Conservation (phyloP, 495 filamentous ascomycete genomes). For the Amniculicola lignicola region DNA sequence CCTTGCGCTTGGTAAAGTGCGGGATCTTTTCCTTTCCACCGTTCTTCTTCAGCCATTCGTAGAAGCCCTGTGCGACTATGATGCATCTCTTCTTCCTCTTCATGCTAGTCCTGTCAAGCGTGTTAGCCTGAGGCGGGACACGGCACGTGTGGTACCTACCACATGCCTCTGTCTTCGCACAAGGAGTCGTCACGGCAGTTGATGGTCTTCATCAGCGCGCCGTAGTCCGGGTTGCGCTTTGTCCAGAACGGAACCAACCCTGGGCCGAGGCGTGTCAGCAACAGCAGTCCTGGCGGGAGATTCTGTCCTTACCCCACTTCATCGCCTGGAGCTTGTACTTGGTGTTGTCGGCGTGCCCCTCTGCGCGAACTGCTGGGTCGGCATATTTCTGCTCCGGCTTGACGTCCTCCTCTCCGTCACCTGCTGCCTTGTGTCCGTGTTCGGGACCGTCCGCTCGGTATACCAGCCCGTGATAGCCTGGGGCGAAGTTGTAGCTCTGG, state of each 20-base stretch:
- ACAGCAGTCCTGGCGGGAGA: background rate
- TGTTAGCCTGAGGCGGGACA: no score
- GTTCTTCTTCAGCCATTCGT: constrained; percentile 88
- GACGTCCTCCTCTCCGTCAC: constrained; percentile 38
- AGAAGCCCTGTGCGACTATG: constrained; percentile 86
- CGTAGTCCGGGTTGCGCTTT: constrained; percentile 73
- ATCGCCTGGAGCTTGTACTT: constrained; percentile 81
- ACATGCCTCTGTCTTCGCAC: constrained; percentile 72
- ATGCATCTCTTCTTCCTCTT: constrained; percentile 84
- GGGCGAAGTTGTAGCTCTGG: constrained; percentile 90
- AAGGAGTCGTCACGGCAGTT: constrained; percentile 94
- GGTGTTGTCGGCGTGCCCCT: constrained; percentile 16
- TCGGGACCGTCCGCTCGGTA: constrained; percentile 74
- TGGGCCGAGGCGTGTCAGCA: constrained; percentile 23
- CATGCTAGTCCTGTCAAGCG: no score
- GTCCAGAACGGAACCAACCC: constrained; percentile 88
- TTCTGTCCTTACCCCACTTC: constrained; percentile 66
- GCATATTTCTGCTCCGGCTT: background rate
- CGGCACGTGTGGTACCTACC: no score
- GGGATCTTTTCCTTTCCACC: constrained; percentile 76
- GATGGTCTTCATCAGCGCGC: constrained; percentile 77
- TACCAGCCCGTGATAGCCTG: constrained; percentile 78
- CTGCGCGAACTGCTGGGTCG: constrained; percentile 1
- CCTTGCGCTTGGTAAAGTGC: constrained; percentile 75
- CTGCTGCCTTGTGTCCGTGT: constrained; percentile 43